These are phyloP conservation scores for Usnea hakonensis DNA, from an alignment of 495 filamentous ascomycete species.

Conservation along the genomic window DNA sequence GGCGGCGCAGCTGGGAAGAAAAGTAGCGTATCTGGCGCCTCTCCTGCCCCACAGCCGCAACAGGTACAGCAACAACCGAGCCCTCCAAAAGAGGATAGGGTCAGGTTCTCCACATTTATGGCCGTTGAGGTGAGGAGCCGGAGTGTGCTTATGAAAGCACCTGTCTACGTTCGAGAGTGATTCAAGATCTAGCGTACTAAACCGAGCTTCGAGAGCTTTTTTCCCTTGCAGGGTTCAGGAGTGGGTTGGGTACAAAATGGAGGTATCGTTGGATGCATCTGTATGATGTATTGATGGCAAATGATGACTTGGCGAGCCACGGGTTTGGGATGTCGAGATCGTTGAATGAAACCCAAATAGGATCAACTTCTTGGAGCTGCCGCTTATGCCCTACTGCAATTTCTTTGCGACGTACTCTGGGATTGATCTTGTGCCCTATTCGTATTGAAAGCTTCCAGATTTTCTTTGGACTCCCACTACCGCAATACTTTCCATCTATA, in stretches of 20 bases:
- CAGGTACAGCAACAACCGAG: slow-evolving; percentile 24
- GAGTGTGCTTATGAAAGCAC: slow-evolving; percentile 79
- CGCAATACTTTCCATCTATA: background rate
- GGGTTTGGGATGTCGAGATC: background rate
- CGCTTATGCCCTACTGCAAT: background rate
- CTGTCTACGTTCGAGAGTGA: slow-evolving; percentile 58
- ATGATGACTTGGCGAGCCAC: background rate
- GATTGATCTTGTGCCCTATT: background rate
- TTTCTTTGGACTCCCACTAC: background rate
- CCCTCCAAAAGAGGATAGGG: slow-evolving; percentile 44
- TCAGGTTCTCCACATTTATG: slow-evolving; percentile 80
- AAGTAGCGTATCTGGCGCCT: slow-evolving; percentile 14
- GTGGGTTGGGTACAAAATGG: background rate
- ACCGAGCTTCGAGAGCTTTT: background rate
- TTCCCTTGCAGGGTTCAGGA: background rate
- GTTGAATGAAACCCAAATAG: background rate
- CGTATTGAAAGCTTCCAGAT: background rate
- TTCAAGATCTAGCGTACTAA: background rate
- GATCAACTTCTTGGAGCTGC: background rate
- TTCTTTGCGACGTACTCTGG: background rate
- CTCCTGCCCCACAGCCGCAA: slow-evolving; percentile 18
- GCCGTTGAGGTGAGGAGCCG: slow-evolving; percentile 76
- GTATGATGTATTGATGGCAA: background rate
- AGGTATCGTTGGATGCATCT: background rate
- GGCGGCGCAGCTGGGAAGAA: slow-evolving; percentile 30